Base-by-base conservation (phyloP, 73 alveolate species). In the Stentor roeselii region DNA sequence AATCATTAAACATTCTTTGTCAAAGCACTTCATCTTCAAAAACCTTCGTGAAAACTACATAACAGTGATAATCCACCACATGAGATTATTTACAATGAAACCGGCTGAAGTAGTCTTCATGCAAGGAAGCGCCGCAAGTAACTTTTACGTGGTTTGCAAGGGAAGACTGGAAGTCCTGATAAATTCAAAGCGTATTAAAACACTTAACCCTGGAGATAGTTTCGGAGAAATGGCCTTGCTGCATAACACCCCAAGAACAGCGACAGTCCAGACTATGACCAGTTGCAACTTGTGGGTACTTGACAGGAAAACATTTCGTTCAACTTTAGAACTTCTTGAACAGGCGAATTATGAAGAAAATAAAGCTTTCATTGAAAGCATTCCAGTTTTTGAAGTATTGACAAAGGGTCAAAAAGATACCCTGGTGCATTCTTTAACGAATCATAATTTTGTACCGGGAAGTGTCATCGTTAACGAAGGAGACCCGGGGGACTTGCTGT, bases 171-270 rank as follows among this genome's bases (percentile, higher is more conserved):
- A 67, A 32, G 41, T 67, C 1, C 27, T 67, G 34, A 40, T 21
- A n/a, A 67, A 67, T 21, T 21, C 41, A 67, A 67, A 21, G 11
- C 37, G 37, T 27, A 34, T 21, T 11, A 32, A 32, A 2, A 32
- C 34, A 27, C 34, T 84, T 34, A 59, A 75, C 42, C 90, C 94
- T 3, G 97, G 97, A 27, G 93, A 80, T 40, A 93, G 98, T 58
- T 96, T 96, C 89, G 99, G 99, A 61, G 99, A 96, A 82, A 86
- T 96, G 40, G 99, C 99, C 75, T 90, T 96, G 36, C 90, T 96
- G 78, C 93, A 96, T 83, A 91, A 96, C 87, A 93, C 92, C 11
- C 93, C 92, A 36, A 89, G 99, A 86, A 91, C 98, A 11, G 98
- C 98, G n/a, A 80, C 98, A n/a, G 92, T 95, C 75, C 87, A 85